Percentiles rank a stretch among this genome's conserved stretches.
Conservation (phyloP, 2,329 filamentous ascomycete species). For the Phialophora macrospora region DNA sequence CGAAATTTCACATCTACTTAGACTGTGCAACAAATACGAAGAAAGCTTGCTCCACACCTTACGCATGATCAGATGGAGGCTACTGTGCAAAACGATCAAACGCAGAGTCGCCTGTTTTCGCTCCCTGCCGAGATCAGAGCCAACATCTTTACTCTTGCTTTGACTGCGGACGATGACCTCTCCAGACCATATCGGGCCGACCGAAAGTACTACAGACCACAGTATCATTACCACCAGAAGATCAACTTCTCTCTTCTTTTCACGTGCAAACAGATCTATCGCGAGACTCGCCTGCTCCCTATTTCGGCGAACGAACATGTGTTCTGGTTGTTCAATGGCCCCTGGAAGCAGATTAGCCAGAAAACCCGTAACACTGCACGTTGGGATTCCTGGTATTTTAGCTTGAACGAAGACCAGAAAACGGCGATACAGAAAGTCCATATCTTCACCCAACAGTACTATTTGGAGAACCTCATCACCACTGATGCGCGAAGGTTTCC, state of each 20-base stretch:
- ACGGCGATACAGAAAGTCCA: conserved; percentile 37
- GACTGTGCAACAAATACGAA: neutral
- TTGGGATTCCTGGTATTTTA: conserved; percentile 33
- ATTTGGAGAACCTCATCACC: conserved; percentile 36
- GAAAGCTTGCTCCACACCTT: neutral
- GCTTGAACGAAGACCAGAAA: conserved; percentile 38
- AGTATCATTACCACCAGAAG: conserved; percentile 42
- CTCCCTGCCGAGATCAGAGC: conserved; percentile 58
- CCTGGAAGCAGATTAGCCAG: conserved; percentile 27
- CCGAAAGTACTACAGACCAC: conserved; percentile 41
- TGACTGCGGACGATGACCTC: conserved; percentile 40
- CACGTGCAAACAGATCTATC: conserved; percentile 49
- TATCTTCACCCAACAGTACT: conserved; percentile 42
- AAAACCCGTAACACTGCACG: conserved; percentile 18
- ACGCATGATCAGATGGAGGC: conserved; percentile 4
- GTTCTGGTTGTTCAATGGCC: conserved; percentile 41
- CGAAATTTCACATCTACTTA: conserved; percentile 8
- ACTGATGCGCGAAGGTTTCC: conserved; percentile 15
- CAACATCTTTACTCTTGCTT: conserved; percentile 52
- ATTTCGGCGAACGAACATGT: conserved; percentile 42
- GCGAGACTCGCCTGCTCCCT: conserved; percentile 47
- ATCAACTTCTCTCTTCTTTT: conserved; percentile 45
- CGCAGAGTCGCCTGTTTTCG: conserved; percentile 43
- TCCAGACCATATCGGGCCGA: conserved; percentile 37
- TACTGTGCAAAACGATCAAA: conserved; percentile 27